Conservation (phyloP, 495 filamentous ascomycete species). For the Penicillium robsamsonii region DNA sequence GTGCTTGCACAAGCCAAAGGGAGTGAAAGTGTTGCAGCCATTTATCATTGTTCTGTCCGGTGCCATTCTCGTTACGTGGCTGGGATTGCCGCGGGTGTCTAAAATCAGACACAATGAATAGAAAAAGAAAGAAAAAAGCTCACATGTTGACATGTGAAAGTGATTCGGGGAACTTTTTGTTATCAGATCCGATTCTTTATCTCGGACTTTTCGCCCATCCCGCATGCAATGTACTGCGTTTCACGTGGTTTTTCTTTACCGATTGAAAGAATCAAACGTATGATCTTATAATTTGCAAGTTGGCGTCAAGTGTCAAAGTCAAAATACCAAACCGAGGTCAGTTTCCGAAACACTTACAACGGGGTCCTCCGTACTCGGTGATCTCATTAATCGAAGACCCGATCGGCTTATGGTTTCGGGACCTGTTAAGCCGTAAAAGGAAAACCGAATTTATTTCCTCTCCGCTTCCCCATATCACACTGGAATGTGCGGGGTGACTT, state of each 20-base stretch:
- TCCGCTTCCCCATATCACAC: slow-evolving; percentile 5
- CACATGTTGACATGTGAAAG: slow-evolving; percentile 7
- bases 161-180: neutral
- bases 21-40: slow-evolving; percentile 76
- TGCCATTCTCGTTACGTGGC: slow-evolving; percentile 57
- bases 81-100: slow-evolving; percentile 37
- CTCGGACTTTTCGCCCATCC: neutral
- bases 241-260: neutral
- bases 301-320: neutral
- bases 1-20: slow-evolving; percentile 78
- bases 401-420: slow-evolving; percentile 6
- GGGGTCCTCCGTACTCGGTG: neutral
- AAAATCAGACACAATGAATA: slow-evolving; percentile 23
- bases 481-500: neutral
- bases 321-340: neutral
- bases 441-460: neutral
- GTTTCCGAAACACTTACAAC: neutral
- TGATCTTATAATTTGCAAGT: neutral
- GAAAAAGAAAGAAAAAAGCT: neutral
- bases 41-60: slow-evolving; percentile 67
- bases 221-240: neutral
- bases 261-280: neutral
- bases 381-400: neutral
- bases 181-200: slow-evolving; percentile 15
- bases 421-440: neutral